A percentile compares a stretch with the other conserved stretches of the same genome.
These are phyloP conservation scores for Metschnikowia cubensis DNA, from an alignment of 805 yeast genomes.

Conservation along the genomic window DNA sequence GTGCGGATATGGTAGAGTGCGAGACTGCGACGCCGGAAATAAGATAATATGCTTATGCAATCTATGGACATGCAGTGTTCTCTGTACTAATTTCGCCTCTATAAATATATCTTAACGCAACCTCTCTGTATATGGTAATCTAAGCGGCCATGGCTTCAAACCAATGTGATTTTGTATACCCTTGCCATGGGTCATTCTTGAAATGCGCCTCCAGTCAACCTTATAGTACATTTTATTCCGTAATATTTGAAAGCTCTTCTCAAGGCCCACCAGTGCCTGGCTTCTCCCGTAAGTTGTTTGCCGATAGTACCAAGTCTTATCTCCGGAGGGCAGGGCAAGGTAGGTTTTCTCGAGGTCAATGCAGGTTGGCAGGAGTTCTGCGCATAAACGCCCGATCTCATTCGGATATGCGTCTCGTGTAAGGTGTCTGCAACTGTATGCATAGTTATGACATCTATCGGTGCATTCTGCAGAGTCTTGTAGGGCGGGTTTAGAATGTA, in stretches of 20 bases:
- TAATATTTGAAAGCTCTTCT: no score
- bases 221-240: no score
- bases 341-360: background rate
- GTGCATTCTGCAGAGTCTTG: constrained; percentile 1
- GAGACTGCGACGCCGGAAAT: background rate
- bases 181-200: no score
- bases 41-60: constrained; percentile 1
- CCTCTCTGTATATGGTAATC: background rate
- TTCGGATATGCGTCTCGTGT: background rate
- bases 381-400: background rate
- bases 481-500: constrained; percentile 1
- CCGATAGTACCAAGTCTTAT: background rate
- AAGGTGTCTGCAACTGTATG: background rate
- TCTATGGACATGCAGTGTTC: background rate
- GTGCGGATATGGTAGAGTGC: background rate
- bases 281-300: background rate
- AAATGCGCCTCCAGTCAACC: no score
- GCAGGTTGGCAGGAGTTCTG: background rate
- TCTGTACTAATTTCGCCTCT: background rate
- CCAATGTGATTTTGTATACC: background rate
- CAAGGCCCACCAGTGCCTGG: background rate
- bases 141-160: background rate
- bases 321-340: background rate
- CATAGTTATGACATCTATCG: constrained; percentile 4
- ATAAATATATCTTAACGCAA: background rate